Evolutionary conservation across 176 grass and related monocot genomes (phyloP).

Genomic region (Thinopyrum elongatum): DNA sequence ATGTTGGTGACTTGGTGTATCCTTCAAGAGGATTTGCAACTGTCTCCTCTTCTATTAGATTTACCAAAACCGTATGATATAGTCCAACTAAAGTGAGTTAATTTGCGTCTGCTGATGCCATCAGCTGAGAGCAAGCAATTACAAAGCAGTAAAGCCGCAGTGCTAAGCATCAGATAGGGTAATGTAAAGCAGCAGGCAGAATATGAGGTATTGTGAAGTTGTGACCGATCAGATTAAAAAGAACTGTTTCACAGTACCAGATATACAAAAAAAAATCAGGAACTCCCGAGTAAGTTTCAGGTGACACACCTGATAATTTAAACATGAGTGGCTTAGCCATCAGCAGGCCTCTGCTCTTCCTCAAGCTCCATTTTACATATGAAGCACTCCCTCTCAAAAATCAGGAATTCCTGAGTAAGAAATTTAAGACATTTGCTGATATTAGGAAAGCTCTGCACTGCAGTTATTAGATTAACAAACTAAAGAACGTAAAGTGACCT

Average conservation of each 20-base stretch:
- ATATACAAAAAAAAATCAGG: not conserved
- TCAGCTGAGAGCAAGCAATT: slow-evolving; percentile 5
- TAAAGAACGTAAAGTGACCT: slow-evolving; percentile 48
- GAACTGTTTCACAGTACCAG: not conserved
- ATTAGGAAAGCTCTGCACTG: not conserved
- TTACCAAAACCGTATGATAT: not conserved
- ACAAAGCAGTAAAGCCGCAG: not conserved
- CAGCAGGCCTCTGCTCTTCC: slow-evolving; percentile 46
- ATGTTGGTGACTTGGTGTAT: not conserved
- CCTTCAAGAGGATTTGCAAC: not conserved
- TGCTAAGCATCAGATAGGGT: not conserved
- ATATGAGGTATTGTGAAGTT: not conserved
- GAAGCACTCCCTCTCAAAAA: slow-evolving; percentile 77
- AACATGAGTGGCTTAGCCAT: slow-evolving; percentile 20
- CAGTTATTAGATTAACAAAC: not conserved
- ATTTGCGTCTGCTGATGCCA: not conserved
- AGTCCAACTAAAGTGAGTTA: not conserved
- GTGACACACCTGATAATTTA: slow-evolving; percentile 17
- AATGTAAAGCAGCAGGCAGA: not conserved
- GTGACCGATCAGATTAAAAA: not conserved
- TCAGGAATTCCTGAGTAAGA: slow-evolving; percentile 78
- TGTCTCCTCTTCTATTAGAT: not conserved
- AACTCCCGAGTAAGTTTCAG: not conserved
- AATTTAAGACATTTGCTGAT: not conserved
- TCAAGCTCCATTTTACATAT: slow-evolving; percentile 79